A percentile compares a stretch with the other conserved stretches of the same genome.
phyloP scores from a whole-genome alignment of 2,329 filamentous ascomycete genomes.

The Diplodia intermedia region DNA sequence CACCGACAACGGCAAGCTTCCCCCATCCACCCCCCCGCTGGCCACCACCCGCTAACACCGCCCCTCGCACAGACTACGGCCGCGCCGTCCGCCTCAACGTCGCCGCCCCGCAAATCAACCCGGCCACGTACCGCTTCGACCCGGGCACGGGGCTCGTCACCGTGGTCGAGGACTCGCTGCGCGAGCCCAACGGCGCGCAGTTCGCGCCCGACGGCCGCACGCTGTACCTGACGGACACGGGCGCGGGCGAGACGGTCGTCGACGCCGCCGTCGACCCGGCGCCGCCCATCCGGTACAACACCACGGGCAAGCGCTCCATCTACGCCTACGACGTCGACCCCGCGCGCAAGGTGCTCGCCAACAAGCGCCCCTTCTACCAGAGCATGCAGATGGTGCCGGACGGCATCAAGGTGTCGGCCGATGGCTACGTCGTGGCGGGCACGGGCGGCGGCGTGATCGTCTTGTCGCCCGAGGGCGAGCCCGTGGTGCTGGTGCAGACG shows the following conservation, averaged over 20 bases:
- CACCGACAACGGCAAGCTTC: slow-evolving; percentile 6
- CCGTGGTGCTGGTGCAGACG: slow-evolving; percentile 12
- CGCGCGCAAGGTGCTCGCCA: background rate
- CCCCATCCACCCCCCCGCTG: background rate
- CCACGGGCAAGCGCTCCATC: background rate
- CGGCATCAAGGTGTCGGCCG: background rate
- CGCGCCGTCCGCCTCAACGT: slow-evolving; percentile 44
- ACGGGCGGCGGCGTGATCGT: background rate
- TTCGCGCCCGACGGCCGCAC: slow-evolving; percentile 24
- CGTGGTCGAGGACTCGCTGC: slow-evolving; percentile 1
- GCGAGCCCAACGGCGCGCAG: slow-evolving; percentile 24
- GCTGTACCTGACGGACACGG: slow-evolving; percentile 1
- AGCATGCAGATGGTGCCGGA: background rate
- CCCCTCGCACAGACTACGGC: slow-evolving; percentile 48
- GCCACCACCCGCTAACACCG: slow-evolving; percentile 42
- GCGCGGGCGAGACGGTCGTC: background rate
- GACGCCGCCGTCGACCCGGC: background rate
- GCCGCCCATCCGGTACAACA: slow-evolving; percentile 5
- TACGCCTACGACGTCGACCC: slow-evolving; percentile 16
- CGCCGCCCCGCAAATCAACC: background rate
- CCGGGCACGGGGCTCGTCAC: slow-evolving; percentile 43
- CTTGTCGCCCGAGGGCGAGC: background rate
- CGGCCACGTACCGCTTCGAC: slow-evolving; percentile 56
- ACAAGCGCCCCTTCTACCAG: background rate
- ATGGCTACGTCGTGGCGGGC: background rate